Base-by-base conservation (phyloP, 2,329 filamentous ascomycete species). In the Aspergillus glaucus region DNA sequence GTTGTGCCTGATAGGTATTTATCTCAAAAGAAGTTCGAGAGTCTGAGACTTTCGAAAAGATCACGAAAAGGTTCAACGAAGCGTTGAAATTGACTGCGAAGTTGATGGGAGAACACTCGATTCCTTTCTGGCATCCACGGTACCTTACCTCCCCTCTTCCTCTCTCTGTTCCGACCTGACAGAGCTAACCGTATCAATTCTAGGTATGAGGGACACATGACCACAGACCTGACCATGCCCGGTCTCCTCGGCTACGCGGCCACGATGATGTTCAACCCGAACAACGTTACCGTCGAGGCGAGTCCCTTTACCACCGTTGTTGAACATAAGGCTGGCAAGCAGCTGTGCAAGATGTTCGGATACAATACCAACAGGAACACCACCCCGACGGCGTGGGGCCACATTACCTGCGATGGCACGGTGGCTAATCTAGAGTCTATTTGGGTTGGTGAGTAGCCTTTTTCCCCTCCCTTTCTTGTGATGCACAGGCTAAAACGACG, bases 221-320 rank as follows among this genome's bases (percentile, higher is more conserved):
- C 43, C 30, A 68, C 63, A 10, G 60, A 76, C 48, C 44, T 74
- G 56, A 67, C 60, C 43, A 75, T 75, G 69, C 61, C 73, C 0
- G 63, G 68, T 1, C 46, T 75, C 2, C 60, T 76, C 3, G 74
- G 74, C 1, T 76, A 76, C 54, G 71, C 76, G 24, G 74, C 73
- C 64, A 74, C 73, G 0, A 77, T 77, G 74, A 30, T 77, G 21
- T 77, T 75, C 50, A 76, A 77, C 43, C 73, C 74, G 0, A 78
- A 77, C 60, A 77, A 77, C 32, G 69, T 77, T 1, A 62, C 73
- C 1, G 55, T 74, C 0, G 75, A 77, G 50, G 73, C 68, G 1
- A 76, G 72, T 39, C 75, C 75, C 0, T 53, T 76, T 10, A 70
- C 72, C 0, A 77, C 73, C 0, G 48, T 73, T 2, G 65, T 70